Evolutionary conservation across 2,329 filamentous ascomycete genomes (phyloP), one percentile per base, ranked within the genome.

Genomic region (Ophiostoma piceae): DNA sequence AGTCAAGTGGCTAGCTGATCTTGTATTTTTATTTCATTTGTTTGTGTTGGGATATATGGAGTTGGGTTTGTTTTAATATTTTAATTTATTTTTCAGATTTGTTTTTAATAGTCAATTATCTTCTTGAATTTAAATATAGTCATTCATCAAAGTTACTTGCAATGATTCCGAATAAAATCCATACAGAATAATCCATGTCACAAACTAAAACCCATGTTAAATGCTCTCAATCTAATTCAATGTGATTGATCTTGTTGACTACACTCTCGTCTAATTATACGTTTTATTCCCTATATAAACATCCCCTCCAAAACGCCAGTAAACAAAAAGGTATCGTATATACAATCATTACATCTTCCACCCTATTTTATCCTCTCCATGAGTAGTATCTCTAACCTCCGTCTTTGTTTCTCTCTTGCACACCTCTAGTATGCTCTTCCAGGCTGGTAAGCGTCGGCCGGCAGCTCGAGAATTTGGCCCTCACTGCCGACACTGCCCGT

Each of bases 361-460:
- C 14, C 39, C 1, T 57, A 14, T 8, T 14, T 26, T n/a, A 12
- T 57, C n/a, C 22, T 57, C 22, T 57, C n/a, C 26, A 26, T 57
- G 7, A n/a, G 5, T 3, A 43, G 12, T 16, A 12, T 16, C 14
- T 43, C 41, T 43, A 12, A 5, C 16, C 14, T 6, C 12, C 41
- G 41, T 43, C n/a, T 26, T 6, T 54, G 5, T 22, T 54, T 54
- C 19, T 54, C 47, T 57, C 16, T 6, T 26, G 22, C 51, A 57
- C 3, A 26, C 26, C 51, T 57, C 51, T 57, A 62, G 57, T 72
- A 72, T 19, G 26, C 14, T 43, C 71, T 68, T 9, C 70, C 60
- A 0, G 71, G 71, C 54, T 72, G 68, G 66, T 68, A 71, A 3
- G 65, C 5, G n/a, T 64, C 35, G 22, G 35, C 51, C 14, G 67